Evolutionary conservation across 352 stramenopile genomes (phyloP).

Genomic region (Elongisporangium senticosum): DNA sequence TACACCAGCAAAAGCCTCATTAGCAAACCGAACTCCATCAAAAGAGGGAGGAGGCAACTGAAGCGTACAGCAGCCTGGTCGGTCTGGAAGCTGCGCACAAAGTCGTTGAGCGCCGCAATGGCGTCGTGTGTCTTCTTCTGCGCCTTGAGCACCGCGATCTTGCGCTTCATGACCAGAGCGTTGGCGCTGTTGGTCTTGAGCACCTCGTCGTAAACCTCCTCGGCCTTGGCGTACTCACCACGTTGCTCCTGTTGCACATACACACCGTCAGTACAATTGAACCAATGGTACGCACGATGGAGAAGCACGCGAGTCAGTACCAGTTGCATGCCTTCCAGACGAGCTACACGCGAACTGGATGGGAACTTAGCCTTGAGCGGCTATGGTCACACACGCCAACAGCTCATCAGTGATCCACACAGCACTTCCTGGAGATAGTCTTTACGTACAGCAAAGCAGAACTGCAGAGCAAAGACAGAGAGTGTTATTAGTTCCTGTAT

Average conservation of each 20-base stretch:
- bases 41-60: background rate
- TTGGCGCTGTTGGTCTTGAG: slow-evolving; percentile 55
- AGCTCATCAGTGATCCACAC: slow-evolving; percentile 3
- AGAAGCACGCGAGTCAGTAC: slow-evolving; percentile 1
- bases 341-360: slow-evolving; percentile 47
- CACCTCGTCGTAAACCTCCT: slow-evolving; percentile 55
- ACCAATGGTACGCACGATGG: background rate
- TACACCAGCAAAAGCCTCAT: slow-evolving; percentile 11
- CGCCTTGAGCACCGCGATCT: slow-evolving; percentile 59
- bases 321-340: slow-evolving; percentile 54
- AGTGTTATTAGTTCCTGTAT: background rate
- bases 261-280: background rate
- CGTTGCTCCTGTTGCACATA: slow-evolving; percentile 26
- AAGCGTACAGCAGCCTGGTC: slow-evolving; percentile 39
- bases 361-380: slow-evolving; percentile 52
- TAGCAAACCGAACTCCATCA: slow-evolving; percentile 3
- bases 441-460: background rate
- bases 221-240: slow-evolving; percentile 46
- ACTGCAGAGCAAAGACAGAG: background rate
- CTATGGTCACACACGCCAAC: slow-evolving; percentile 3
- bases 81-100: slow-evolving; percentile 53
- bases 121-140: slow-evolving; percentile 55
- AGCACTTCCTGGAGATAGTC: background rate
- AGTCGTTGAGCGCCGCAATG: slow-evolving; percentile 50
- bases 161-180: slow-evolving; percentile 51